Evolutionary conservation across 1,284 basidiomycete genomes (phyloP), one percentile per base, ranked within the genome.

Genomic region (Pascua sp.): DNA sequence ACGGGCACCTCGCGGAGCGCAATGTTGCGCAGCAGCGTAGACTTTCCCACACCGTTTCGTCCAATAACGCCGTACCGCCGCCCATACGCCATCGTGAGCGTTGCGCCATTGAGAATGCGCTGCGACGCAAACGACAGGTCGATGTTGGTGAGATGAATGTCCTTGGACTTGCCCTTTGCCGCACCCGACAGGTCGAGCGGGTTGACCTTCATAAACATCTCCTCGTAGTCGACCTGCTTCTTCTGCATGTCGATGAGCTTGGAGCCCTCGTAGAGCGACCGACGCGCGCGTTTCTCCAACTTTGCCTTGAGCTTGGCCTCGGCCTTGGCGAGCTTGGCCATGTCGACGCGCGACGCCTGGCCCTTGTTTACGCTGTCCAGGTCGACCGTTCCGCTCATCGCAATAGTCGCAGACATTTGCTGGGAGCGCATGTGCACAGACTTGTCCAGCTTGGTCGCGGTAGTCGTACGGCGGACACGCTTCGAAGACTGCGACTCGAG

Each of bases 161-260:
- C 96, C 78, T 96, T 96, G 78, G 87, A 91, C 81, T 96, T 97
- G 74, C 76, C 92, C 79, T 94, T 96, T 42, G 88, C 81, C 8
- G 85, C 80, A 1, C 83, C 81, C 38, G 85, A 84, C 2, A 90
- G 85, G 76, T 96, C 91, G 60, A 99, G 79, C 49, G 96, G 92
- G 78, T 99, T 99, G 80, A 98, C 93, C 81, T 95, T 91, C 88
- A 98, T 90, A 80, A 95, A 98, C 86, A 98, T 88, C 74, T 98
- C 95, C 75, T 98, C 94, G 80, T 98, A 98, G 32, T 87, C 86
- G 86, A 95, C 90, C 86, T 95, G 91, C 79, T 92, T 92, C 75
- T 88, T 86, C 77, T 91, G 86, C 69, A 91, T 88, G 72, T 97
- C 91, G 57, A 99, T 84, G 39, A 99, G 81, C 77, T 96, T 98